These are phyloP conservation scores for Calonectria pteridis DNA, from an alignment of 2,329 filamentous ascomycete genomes.

Conservation along the genomic window DNA sequence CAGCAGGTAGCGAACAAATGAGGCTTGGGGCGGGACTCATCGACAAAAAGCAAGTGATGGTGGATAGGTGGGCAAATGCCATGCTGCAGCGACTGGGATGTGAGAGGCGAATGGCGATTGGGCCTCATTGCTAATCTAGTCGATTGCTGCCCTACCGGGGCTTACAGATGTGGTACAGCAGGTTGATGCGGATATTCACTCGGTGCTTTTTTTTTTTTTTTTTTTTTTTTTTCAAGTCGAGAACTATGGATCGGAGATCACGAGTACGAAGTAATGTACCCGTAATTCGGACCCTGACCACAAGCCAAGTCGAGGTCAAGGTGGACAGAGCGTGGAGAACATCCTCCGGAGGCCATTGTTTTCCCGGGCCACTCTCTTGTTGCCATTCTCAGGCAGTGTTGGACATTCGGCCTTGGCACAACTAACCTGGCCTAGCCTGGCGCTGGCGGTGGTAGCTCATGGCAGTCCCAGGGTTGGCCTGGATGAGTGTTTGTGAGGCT, in stretches of 20 bases:
- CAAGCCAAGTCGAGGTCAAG: not conserved
- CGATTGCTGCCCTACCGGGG: conserved; percentile 33
- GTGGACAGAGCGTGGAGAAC: conserved; percentile 4
- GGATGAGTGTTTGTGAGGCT: conserved; percentile 23
- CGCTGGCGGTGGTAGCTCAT: conserved; percentile 25
- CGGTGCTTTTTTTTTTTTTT: not conserved
- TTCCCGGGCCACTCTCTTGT: conserved; percentile 36
- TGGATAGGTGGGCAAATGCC: conserved; percentile 32
- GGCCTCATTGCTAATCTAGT: conserved; percentile 32
- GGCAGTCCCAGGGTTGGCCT: conserved; percentile 15
- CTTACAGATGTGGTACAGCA: conserved; percentile 14
- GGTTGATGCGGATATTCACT: conserved; percentile 1
- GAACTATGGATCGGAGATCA: conserved; percentile 23
- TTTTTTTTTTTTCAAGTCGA: not conserved
- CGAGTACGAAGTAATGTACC: conserved; percentile 16
- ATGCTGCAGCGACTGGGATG: conserved; percentile 29
- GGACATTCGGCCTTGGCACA: conserved; percentile 36
- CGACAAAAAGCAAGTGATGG: conserved; percentile 29
- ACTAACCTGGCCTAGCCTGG: conserved; percentile 34
- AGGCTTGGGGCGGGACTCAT: conserved; percentile 28
- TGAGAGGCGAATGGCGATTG: conserved; percentile 24
- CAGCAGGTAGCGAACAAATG: conserved; percentile 32
- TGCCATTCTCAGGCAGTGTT: conserved; percentile 15
- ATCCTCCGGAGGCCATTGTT: conserved; percentile 23
- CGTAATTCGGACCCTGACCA: not conserved